Percentiles rank a stretch among this genome's conserved stretches.
These are phyloP conservation scores for Tilletia walkeri DNA, from an alignment of 1,284 basidiomycete genomes.

Conservation along the genomic window DNA sequence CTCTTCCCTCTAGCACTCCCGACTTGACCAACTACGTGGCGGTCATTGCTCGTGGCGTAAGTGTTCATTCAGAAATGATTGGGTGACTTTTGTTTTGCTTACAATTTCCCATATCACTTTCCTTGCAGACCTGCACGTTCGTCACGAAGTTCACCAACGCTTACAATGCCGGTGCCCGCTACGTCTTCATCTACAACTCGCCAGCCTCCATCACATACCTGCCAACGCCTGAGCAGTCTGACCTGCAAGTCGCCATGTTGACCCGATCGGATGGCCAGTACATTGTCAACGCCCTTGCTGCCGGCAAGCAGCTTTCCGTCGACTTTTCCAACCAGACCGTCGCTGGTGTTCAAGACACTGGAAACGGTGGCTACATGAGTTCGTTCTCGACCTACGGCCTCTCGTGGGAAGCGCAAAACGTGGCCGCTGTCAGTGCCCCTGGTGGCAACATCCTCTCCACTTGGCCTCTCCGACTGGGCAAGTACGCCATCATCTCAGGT, in stretches of 20 bases:
- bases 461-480: conserved; percentile 48
- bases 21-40: conserved; percentile 40
- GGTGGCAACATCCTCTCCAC: conserved; percentile 60
- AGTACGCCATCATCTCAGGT: conserved; percentile 60
- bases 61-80: not conserved
- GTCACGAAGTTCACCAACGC: conserved; percentile 44
- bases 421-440: conserved; percentile 65
- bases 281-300: conserved; percentile 58
- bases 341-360: conserved; percentile 58
- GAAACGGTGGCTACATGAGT: conserved; percentile 64
- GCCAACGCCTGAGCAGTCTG: conserved; percentile 23
- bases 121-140: conserved; percentile 38
- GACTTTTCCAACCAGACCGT: conserved; percentile 61
- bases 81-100: no score
- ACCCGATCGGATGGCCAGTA: conserved; percentile 36
- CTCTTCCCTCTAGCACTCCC: conserved; percentile 37
- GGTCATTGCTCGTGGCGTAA: conserved; percentile 32
- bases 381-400: conserved; percentile 66
- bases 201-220: conserved; percentile 50
- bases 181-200: conserved; percentile 40
- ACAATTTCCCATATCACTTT: no score
- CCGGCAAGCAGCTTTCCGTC: conserved; percentile 58
- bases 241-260: conserved; percentile 31
- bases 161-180: conserved; percentile 54
- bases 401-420: conserved; percentile 65